Evolutionary conservation across 106 monocot genomes (phyloP), one percentile per base, ranked within the genome.

Genomic region (Dioscorea alata): DNA sequence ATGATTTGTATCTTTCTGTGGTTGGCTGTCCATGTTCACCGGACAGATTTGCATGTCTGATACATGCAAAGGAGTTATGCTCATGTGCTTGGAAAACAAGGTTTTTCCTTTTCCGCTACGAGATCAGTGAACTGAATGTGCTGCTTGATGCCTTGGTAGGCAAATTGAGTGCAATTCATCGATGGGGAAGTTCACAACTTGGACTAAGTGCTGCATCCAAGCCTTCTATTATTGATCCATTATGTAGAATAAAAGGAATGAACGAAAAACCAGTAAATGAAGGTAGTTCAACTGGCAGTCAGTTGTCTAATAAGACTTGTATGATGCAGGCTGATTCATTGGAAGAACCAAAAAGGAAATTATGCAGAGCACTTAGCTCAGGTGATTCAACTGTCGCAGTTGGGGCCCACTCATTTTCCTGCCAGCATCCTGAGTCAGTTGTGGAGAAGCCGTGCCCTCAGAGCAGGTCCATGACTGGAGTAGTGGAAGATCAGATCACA

Each of bases 1-100:
- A 91, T 75, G 94, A 95, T 78, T 67, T 95, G 63, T 81, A 95
- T 62, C 79, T 95, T 57, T 88, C 94, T 72, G 94, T 91, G 58
- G 88, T 60, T 65, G 79, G 81, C 59, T 95, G 94, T 66, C 48
- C 66, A 18, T 91, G 88, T 63, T 91, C 85, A 23, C 65, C 76
- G 18, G 85, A 83, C 64, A 88, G 74, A 75, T 91, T 88, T 75
- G 74, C 94, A 70, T 95, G 94, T 69, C 74, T 91, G 49, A 60
- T 76, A 64, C 94, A 95, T 74, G 91, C 88, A 67, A 83, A 84
- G 65, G 69, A 88, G 74, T 61, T 95, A 24, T 95, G 94, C 61
- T 71, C 78, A 13, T 95, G 94, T 77, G 65, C 72, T 60, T 83
- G 72, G 83, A 83, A 56, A 42, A 84, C 51, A 33, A 81, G 77